A percentile compares a stretch with the other conserved stretches of the same genome.
phyloP scores from a whole-genome alignment of 805 yeast genomes.

The Vanderwaltozyma verrucispora region DNA sequence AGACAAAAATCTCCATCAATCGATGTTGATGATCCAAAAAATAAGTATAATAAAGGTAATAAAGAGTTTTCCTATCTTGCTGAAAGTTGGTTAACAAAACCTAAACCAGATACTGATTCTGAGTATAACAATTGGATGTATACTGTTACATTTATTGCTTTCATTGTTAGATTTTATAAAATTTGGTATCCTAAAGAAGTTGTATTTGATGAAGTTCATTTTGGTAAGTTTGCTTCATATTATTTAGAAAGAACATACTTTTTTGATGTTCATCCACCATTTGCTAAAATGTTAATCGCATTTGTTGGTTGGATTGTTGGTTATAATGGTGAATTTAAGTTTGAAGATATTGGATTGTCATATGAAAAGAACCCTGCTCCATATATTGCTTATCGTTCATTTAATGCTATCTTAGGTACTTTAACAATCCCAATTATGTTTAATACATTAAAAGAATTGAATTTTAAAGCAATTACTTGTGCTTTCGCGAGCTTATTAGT shows the following conservation, averaged over 20 bases:
- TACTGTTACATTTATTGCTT: slow-evolving; percentile 55
- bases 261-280: slow-evolving; percentile 97
- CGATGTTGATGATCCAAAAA: slow-evolving; percentile 18
- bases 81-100: slow-evolving; percentile 21
- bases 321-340: slow-evolving; percentile 85
- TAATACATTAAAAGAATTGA: slow-evolving; percentile 74
- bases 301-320: slow-evolving; percentile 82
- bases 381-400: slow-evolving; percentile 68
- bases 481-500: slow-evolving; percentile 66
- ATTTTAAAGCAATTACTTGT: slow-evolving; percentile 70
- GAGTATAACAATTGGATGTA: slow-evolving; percentile 41
- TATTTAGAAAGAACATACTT: slow-evolving; percentile 85
- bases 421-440: slow-evolving; percentile 77
- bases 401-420: slow-evolving; percentile 74
- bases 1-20: slow-evolving; percentile 1
- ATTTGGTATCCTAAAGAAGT: slow-evolving; percentile 62
- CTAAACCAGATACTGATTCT: slow-evolving; percentile 22
- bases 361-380: slow-evolving; percentile 77
- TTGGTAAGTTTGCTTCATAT: slow-evolving; percentile 77
- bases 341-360: slow-evolving; percentile 78
- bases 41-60: slow-evolving; percentile 18
- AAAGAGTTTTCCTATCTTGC: slow-evolving; percentile 8
- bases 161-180: slow-evolving; percentile 52
- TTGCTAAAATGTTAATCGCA: slow-evolving; percentile 89
- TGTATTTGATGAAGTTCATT: slow-evolving; percentile 81